Conservation (phyloP, 2,329 filamentous ascomycete species). For the Ophiostoma angusticollis region DNA sequence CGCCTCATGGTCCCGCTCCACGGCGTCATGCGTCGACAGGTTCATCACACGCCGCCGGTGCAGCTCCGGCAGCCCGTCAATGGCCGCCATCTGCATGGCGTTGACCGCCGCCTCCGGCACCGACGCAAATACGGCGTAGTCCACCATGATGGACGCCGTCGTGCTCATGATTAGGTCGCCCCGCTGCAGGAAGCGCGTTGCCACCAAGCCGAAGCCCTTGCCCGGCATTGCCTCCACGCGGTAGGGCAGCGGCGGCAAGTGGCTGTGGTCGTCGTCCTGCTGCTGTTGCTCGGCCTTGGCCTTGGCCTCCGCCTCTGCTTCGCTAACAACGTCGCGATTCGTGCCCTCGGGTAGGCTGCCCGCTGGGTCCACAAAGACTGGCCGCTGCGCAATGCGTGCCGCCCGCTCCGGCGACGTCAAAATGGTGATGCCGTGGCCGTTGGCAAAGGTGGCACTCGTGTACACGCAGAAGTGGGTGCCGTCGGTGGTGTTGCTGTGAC, state of each 20-base stretch:
- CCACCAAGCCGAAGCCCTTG: constrained; percentile 27
- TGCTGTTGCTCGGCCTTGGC: too few species aligned
- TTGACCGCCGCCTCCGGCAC: constrained; percentile 18
- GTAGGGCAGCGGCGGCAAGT: constrained; percentile 13
- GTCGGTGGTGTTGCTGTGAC: constrained; percentile 15
- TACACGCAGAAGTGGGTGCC: constrained; percentile 23
- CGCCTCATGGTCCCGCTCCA: constrained; percentile 16
- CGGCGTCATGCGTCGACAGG: constrained; percentile 24
- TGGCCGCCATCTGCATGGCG: constrained; percentile 21
- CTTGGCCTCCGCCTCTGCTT: too few species aligned
- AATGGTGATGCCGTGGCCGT: constrained; percentile 26
- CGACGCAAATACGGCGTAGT: constrained; percentile 25
- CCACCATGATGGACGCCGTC: constrained; percentile 26
- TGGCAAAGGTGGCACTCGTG: constrained; percentile 22
- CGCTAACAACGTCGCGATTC: constrained; percentile 19
- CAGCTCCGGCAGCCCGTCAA: constrained; percentile 19
- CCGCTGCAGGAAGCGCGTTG: constrained; percentile 21
- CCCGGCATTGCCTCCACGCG: constrained; percentile 25
- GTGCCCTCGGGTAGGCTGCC: constrained; percentile 13
- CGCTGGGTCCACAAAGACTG: constrained; percentile 19
- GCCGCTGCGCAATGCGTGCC: constrained; percentile 16
- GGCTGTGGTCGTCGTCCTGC: constrained; percentile 2
- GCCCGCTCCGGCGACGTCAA: constrained; percentile 24
- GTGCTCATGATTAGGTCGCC: constrained; percentile 27
- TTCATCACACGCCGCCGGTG: constrained; percentile 23